Conservation (phyloP, 805 yeast species). For the Starmerella etchellsii region DNA sequence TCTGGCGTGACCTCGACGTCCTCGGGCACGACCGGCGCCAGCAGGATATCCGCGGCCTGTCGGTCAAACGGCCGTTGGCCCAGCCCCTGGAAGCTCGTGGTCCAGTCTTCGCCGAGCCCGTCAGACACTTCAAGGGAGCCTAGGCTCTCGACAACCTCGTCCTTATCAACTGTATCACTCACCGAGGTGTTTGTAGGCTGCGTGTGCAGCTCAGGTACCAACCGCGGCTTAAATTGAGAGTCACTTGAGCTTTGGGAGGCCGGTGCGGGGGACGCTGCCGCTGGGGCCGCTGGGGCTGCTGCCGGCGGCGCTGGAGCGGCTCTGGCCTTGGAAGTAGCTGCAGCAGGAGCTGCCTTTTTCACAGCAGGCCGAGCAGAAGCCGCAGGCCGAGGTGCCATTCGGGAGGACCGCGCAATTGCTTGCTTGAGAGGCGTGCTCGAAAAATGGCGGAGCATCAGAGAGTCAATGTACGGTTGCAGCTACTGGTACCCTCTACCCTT, state of each 20-base stretch:
- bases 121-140: conserved; percentile 6
- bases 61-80: conserved; percentile 65
- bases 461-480: too few relatives aligned
- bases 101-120: conserved; percentile 45
- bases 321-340: not conserved
- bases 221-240: not conserved
- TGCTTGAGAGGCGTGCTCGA: not conserved
- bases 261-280: not conserved
- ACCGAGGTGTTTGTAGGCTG: conserved; percentile 6
- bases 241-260: not conserved
- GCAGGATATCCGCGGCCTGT: conserved; percentile 45
- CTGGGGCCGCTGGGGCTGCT: not conserved
- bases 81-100: conserved; percentile 73
- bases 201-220: conserved; percentile 2
- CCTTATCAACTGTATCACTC: conserved; percentile 3
- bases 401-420: not conserved
- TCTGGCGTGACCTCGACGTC: conserved; percentile 95
- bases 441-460: not conserved
- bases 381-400: not conserved
- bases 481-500: too few relatives aligned
- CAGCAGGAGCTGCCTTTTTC: not conserved
- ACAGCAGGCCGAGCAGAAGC: not conserved
- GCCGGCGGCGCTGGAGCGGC: not conserved
- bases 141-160: conserved; percentile 5
- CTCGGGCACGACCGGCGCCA: conserved; percentile 46